phyloP scores from a whole-genome alignment of 2,329 filamentous ascomycete genomes.

The Epichloe baconii region DNA sequence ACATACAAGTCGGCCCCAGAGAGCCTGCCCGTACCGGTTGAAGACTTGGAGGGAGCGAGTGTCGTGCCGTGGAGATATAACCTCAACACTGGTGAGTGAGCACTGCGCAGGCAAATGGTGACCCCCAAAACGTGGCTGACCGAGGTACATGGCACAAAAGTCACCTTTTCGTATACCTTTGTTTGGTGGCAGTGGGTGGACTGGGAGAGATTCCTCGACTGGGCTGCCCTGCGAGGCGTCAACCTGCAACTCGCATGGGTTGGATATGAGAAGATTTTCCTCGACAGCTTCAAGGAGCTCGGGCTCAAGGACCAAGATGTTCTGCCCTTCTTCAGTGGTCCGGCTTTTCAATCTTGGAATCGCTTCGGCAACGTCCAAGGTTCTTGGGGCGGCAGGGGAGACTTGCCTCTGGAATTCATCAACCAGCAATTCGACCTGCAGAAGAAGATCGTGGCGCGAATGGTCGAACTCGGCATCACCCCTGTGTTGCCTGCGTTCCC shows the following conservation, averaged over 20 bases:
- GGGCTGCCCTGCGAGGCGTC: conserved; percentile 37
- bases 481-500: conserved; percentile 37
- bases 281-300: conserved; percentile 32
- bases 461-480: conserved; percentile 39
- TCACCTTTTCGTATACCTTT: conserved; percentile 38
- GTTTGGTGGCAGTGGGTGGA: conserved; percentile 40
- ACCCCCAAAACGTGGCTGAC: not conserved
- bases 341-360: conserved; percentile 40
- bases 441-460: conserved; percentile 33
- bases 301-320: conserved; percentile 32
- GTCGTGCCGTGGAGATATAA: conserved; percentile 23
- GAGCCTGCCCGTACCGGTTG: conserved; percentile 2
- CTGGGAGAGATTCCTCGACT: conserved; percentile 39
- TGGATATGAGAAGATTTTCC: conserved; percentile 35
- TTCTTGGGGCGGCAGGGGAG: conserved; percentile 28
- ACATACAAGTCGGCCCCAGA: not conserved
- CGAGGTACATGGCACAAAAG: conserved; percentile 11
- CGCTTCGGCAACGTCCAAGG: conserved; percentile 40
- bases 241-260: conserved; percentile 40
- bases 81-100: conserved; percentile 31
- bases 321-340: conserved; percentile 32
- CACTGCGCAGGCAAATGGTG: too few relatives aligned
- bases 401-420: conserved; percentile 31
- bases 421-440: conserved; percentile 33
- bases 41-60: conserved; percentile 7